phyloP scores from a whole-genome alignment of 495 filamentous ascomycete genomes.

The Cercophora sp. region DNA sequence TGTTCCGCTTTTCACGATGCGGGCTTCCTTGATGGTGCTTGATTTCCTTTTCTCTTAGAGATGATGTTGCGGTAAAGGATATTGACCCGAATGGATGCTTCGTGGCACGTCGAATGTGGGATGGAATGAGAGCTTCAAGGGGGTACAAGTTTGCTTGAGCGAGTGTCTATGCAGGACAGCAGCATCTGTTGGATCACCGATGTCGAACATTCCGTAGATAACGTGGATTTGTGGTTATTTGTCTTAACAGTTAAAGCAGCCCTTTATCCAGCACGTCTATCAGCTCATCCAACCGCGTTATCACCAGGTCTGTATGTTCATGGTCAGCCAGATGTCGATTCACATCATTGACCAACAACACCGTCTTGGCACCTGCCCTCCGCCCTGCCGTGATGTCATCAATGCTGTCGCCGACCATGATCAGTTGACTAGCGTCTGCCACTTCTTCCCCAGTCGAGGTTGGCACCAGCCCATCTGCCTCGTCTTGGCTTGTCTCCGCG shows the following conservation, averaged over 20 bases:
- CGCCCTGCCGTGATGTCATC: slow-evolving; percentile 92
- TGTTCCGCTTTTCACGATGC: slow-evolving; percentile 9
- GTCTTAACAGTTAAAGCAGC: slow-evolving; percentile 44
- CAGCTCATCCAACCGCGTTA: slow-evolving; percentile 64
- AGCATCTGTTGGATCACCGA: too few relatives aligned
- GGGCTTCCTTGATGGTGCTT: slow-evolving; percentile 6
- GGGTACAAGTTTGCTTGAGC: too few relatives aligned
- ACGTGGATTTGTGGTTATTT: neutral
- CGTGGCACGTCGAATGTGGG: neutral
- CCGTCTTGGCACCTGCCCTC: slow-evolving; percentile 81
- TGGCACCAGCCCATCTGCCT: slow-evolving; percentile 12
- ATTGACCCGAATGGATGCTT: too few relatives aligned
- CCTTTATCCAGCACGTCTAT: slow-evolving; percentile 66
- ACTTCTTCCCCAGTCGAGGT: slow-evolving; percentile 28
- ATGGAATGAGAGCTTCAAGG: neutral
- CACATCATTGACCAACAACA: slow-evolving; percentile 76
- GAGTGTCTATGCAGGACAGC: too few relatives aligned
- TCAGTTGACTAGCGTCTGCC: slow-evolving; percentile 42
- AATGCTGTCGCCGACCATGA: slow-evolving; percentile 79
- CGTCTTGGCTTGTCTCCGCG: slow-evolving; percentile 11
- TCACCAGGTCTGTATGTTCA: slow-evolving; percentile 71
- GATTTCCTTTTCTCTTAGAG: slow-evolving; percentile 3
- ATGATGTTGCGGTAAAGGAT: too few relatives aligned
- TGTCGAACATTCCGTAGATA: slow-evolving; percentile 11
- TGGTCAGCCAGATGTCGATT: slow-evolving; percentile 71